Evolutionary conservation across 2,329 filamentous ascomycete species (phyloP), one percentile per base, ranked within the genome.

Genomic region (Aureobasidium sp.): DNA sequence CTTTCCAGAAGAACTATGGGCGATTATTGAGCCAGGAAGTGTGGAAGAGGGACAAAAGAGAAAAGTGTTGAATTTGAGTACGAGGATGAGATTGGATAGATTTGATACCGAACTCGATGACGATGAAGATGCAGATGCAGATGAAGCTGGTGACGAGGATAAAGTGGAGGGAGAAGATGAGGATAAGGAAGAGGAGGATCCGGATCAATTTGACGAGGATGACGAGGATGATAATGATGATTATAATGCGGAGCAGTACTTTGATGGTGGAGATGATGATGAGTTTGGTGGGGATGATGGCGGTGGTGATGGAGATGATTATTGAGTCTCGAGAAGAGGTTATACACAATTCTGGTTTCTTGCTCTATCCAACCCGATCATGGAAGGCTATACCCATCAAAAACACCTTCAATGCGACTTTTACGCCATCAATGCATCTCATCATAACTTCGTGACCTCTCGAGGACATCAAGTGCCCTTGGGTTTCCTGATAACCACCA

Each of bases 241-340:
- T 69, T 86, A 87, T 67, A 83, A 86, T 66, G 84, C 82, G 1
- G 84, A 87, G 67, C 80, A 86, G 65, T 87, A 87, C 75, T 85
- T 85, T 67, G 81, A 84, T 65, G 82, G 78, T 61, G 84, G 84
- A 7, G 84, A 83, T 56, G 82, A 81, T 61, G 84, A 81, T 66
- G 68, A 76, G 52, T 82, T 80, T 62, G 81, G 78, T 48, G 82
- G 74, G 39, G 74, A 77, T 7, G 82, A 80, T 60, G 80, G 79
- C 53, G 80, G 73, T 32, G 70, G 72, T 56, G 74, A 76, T 44
- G 61, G 64, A 46, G 61, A 62, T 36, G 48, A 57, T 10, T 57
- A 44, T 15, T 57, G 47, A 48, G 20, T 20, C 20, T 20, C 20
- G 20, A 20, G 20, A 20, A 27, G 15, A 17, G 46, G 1, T 32